Percentiles rank a stretch among this genome's conserved stretches.
These are phyloP conservation scores for Mycena rebaudengoi DNA, from an alignment of 768 basidiomycete species.

Conservation along the genomic window DNA sequence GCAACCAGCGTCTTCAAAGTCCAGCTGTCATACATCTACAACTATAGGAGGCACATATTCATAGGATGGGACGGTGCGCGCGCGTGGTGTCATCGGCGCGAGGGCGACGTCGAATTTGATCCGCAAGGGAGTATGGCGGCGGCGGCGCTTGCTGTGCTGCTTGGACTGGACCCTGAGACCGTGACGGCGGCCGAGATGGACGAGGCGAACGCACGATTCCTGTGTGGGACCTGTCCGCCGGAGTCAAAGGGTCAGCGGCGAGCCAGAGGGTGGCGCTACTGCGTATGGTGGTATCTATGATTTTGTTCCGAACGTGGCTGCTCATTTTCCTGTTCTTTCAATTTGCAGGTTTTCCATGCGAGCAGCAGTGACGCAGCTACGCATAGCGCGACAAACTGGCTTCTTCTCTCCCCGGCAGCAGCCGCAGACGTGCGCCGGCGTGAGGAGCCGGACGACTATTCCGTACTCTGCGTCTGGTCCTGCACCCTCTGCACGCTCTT, in stretches of 20 bases:
- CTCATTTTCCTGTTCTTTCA: not conserved
- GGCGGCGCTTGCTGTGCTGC: not conserved
- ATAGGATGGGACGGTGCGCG: constrained; percentile 13
- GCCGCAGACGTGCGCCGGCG: not conserved
- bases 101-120: not conserved
- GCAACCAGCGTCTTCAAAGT: constrained; percentile 3
- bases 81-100: not conserved
- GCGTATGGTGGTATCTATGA: not conserved
- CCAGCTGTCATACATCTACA: not conserved
- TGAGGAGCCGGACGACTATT: not conserved
- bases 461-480: not conserved
- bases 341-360: not conserved
- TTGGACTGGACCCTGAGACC: not conserved
- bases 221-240: constrained; percentile 4
- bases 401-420: not conserved
- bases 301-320: not conserved
- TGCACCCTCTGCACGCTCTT: not conserved
- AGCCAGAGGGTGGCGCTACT: constrained; percentile 1
- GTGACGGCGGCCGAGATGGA: not conserved
- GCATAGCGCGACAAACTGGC: not conserved
- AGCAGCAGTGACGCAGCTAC: not conserved
- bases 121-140: not conserved
- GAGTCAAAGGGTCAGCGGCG: not conserved
- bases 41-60: not conserved
- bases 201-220: not conserved